Base-by-base conservation (phyloP, 345 rosid species). In the Psidium friedrichsthalianum region DNA sequence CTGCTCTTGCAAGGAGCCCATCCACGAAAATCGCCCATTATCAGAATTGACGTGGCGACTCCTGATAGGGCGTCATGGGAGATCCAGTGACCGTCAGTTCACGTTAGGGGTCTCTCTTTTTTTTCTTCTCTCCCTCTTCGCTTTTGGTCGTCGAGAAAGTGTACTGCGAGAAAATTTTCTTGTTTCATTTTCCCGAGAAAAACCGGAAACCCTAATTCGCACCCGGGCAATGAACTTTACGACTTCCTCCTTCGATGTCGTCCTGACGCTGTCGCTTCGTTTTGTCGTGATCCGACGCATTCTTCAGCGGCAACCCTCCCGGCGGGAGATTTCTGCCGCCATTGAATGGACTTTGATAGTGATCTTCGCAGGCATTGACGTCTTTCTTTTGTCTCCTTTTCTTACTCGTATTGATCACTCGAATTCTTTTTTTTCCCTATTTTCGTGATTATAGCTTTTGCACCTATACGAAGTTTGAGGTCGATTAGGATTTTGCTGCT, bases 121-220 rank as follows among this genome's bases (percentile, higher is more conserved):
- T 69, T 69, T 21, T 2, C 5, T 78, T 82, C 44, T 82, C 86
- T 86, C 90, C 87, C 85, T 16, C 81, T 85, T 82, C 89, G 88
- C 92, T 89, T 91, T 90, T 90, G 90, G 91, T 40, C 27, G 85
- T 83, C 93, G 92, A 80, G 94, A 92, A 92, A 92, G 91, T 88
- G 88, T 2, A 56, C 47, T 82, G 84, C 87, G 88, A 87, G 92
- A 92, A 90, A 90, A 86, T 90, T 87, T 87, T 82, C 86, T 21
- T 16, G 51, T 51, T 84, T 84, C 53, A 16, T 76, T 82, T 49
- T 83, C 82, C 51, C 83, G 69, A 55, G 85, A 74, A 87, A 87
- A 57, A 87, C 74, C 32, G 74, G 85, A 25, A 53, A 85, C 90
- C 92, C 91, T 89, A 88, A 88, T 83, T 88, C 47, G 20, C n/a